Percentiles rank a stretch among this genome's conserved stretches.
Evolutionary conservation across 2,329 filamentous ascomycete genomes (phyloP).

Genomic region (Alternaria sp.): DNA sequence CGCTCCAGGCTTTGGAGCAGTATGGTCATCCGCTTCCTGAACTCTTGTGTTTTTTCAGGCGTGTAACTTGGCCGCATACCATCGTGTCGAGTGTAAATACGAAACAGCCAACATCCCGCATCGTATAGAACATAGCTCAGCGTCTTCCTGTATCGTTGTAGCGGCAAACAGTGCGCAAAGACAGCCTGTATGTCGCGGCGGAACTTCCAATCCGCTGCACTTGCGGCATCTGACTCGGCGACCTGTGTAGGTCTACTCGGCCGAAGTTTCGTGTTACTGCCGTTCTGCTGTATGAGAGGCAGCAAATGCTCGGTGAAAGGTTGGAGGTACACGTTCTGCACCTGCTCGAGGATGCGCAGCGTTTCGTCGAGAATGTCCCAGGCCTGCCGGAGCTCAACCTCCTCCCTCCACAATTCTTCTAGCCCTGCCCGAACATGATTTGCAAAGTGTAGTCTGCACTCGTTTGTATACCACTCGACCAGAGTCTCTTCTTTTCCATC

Average conservation of each 20-base stretch:
- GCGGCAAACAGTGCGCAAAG: conserved; percentile 68
- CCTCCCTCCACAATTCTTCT: conserved; percentile 41
- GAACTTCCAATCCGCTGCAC: conserved; percentile 58
- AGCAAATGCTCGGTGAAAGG: conserved; percentile 48
- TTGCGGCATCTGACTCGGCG: conserved; percentile 26
- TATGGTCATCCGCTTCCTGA: conserved; percentile 62
- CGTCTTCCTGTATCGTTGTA: conserved; percentile 62
- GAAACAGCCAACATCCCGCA: conserved; percentile 60
- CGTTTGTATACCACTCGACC: conserved; percentile 58
- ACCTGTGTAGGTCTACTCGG: conserved; percentile 52
- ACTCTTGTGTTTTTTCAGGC: conserved; percentile 36
- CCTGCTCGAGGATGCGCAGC: conserved; percentile 47
- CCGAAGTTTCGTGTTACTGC: conserved; percentile 38
- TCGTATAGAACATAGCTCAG: conserved; percentile 64
- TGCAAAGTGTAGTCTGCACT: conserved; percentile 56
- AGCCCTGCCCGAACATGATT: conserved; percentile 41
- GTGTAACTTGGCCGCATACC: conserved; percentile 29
- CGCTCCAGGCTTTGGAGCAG: conserved; percentile 68
- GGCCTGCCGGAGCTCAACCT: conserved; percentile 38
- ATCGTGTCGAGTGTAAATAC: conserved; percentile 46
- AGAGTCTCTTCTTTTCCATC: conserved; percentile 44
- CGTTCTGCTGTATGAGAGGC: conserved; percentile 39
- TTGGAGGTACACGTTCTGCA: conserved; percentile 50
- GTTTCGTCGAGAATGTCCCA: conserved; percentile 50
- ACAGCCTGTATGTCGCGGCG: conserved; percentile 69